These are phyloP conservation scores for Hydnomerulius pinastri DNA, from an alignment of 768 basidiomycete genomes.

Conservation along the genomic window DNA sequence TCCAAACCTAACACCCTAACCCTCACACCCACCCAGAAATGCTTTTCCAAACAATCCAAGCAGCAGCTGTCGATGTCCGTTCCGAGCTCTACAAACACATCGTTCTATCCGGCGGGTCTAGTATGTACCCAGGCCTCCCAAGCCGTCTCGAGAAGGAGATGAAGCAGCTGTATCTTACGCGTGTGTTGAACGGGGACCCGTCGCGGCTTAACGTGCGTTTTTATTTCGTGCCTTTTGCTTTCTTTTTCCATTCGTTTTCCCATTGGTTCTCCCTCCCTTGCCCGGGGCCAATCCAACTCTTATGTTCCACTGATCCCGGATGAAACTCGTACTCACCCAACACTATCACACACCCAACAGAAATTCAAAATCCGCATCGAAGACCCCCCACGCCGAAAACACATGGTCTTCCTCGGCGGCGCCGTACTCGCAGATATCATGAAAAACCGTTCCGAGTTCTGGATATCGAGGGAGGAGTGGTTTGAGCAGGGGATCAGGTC, in stretches of 20 bases:
- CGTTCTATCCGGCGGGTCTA: slow-evolving; percentile 95
- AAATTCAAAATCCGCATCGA: slow-evolving; percentile 99
- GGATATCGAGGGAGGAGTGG: slow-evolving; percentile 95
- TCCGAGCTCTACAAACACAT: slow-evolving; percentile 96
- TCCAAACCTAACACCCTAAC: no score
- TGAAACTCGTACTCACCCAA: not conserved
- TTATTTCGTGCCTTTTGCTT: not conserved
- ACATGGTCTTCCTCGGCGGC: slow-evolving; percentile 99
- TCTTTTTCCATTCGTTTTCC: not conserved
- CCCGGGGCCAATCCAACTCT: not conserved
- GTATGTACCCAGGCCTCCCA: slow-evolving; percentile 98
- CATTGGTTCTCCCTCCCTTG: not conserved
- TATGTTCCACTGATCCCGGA: not conserved
- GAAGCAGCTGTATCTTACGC: slow-evolving; percentile 96
- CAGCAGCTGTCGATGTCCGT: slow-evolving; percentile 87
- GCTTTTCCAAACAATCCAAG: slow-evolving; percentile 95
- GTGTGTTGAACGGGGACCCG: slow-evolving; percentile 84
- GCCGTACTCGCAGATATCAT: slow-evolving; percentile 99
- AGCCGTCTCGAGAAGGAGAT: slow-evolving; percentile 98
- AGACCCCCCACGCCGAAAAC: slow-evolving; percentile 96
- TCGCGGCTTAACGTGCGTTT: slow-evolving; percentile 78
- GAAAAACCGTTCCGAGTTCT: slow-evolving; percentile 93
- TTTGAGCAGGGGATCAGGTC: slow-evolving; percentile 83
- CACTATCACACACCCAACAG: slow-evolving; percentile 41
- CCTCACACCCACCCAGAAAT: slow-evolving; percentile 57